Conservation (phyloP, 139 green algal genomes). For the Trebouxia sp. region DNA sequence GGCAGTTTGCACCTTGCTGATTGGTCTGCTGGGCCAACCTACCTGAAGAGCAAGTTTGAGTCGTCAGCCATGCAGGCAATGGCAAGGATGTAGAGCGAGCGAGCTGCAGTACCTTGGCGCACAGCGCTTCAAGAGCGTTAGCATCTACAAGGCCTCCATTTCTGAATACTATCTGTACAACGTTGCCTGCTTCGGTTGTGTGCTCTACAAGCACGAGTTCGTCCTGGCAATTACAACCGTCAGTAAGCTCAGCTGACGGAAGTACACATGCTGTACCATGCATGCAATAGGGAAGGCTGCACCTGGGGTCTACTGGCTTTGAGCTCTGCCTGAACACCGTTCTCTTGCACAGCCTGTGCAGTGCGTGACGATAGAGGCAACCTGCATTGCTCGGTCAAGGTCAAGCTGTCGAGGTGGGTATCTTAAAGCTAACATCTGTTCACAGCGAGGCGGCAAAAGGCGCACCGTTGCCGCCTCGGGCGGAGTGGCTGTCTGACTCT, state of each 20-base stretch:
- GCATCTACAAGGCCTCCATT: conserved; percentile 76
- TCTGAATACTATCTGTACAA: conserved; percentile 77
- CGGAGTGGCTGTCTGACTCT: too few relatives aligned
- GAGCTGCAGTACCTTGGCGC: conserved; percentile 70
- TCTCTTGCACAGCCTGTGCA: too few relatives aligned
- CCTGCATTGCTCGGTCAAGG: too few relatives aligned
- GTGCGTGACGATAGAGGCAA: too few relatives aligned
- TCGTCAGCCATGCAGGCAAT: neutral
- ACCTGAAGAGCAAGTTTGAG: conserved; percentile 59
- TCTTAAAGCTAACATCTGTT: too few relatives aligned
- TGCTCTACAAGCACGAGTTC: conserved; percentile 47
- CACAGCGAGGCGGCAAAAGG: too few relatives aligned
- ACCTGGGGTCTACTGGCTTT: too few relatives aligned
- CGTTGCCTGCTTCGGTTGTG: conserved; percentile 51
- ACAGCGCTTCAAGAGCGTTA: conserved; percentile 79
- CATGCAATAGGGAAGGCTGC: neutral
- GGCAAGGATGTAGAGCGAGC: neutral
- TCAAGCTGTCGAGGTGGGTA: too few relatives aligned
- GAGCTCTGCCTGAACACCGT: too few relatives aligned
- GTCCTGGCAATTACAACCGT: conserved; percentile 17
- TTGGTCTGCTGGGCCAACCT: conserved; percentile 82
- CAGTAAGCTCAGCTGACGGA: neutral
- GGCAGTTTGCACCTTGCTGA: conserved; percentile 83
- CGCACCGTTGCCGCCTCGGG: too few relatives aligned
- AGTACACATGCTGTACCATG: neutral